Evolutionary conservation across 805 yeast genomes (phyloP).

Genomic region (Zygosaccharomyces lentus): DNA sequence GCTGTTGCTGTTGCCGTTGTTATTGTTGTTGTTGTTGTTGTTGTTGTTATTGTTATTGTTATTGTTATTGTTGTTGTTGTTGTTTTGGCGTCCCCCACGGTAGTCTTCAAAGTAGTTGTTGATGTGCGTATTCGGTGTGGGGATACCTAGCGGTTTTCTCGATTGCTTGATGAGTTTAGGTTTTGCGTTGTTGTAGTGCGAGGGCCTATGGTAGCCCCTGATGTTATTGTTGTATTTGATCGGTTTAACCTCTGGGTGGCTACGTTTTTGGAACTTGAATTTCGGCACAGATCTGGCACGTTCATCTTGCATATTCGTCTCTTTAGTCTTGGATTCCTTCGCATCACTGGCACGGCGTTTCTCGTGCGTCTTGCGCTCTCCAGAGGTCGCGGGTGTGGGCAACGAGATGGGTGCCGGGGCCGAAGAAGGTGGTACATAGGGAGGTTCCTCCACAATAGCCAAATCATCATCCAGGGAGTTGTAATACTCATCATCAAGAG

Average conservation of each 20-base stretch:
- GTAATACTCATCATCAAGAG: slow-evolving; percentile 73
- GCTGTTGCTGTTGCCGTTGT: slow-evolving; percentile 11
- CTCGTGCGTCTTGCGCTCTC: slow-evolving; percentile 11
- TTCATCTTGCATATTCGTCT: slow-evolving; percentile 9
- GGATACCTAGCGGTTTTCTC: slow-evolving; percentile 61
- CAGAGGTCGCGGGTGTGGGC: slow-evolving; percentile 30
- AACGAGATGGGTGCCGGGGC: slow-evolving; percentile 31
- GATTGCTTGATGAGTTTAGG: slow-evolving; percentile 34
- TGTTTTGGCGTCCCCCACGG: slow-evolving; percentile 21
- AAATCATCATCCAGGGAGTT: slow-evolving; percentile 42
- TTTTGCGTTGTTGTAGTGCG: slow-evolving; percentile 23
- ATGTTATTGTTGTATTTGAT: slow-evolving; percentile 17
- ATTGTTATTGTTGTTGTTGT: slow-evolving; percentile 12
- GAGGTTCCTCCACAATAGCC: slow-evolving; percentile 14
- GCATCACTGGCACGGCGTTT: slow-evolving; percentile 1
- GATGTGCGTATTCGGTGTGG: slow-evolving; percentile 49
- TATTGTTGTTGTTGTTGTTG: slow-evolving; percentile 12
- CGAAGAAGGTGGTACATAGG: slow-evolving; percentile 27
- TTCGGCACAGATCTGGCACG: slow-evolving; percentile 33
- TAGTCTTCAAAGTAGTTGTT: slow-evolving; percentile 39
- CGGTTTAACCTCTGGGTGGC: slow-evolving; percentile 17
- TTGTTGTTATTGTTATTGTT: slow-evolving; percentile 15
- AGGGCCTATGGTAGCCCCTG: slow-evolving; percentile 12
- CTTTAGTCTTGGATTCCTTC: not conserved
- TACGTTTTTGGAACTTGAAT: slow-evolving; percentile 28